Percentiles rank a stretch among this genome's conserved stretches.
These are phyloP conservation scores for Schwanniomyces yamadae DNA, from an alignment of 805 yeast genomes.

Conservation along the genomic window DNA sequence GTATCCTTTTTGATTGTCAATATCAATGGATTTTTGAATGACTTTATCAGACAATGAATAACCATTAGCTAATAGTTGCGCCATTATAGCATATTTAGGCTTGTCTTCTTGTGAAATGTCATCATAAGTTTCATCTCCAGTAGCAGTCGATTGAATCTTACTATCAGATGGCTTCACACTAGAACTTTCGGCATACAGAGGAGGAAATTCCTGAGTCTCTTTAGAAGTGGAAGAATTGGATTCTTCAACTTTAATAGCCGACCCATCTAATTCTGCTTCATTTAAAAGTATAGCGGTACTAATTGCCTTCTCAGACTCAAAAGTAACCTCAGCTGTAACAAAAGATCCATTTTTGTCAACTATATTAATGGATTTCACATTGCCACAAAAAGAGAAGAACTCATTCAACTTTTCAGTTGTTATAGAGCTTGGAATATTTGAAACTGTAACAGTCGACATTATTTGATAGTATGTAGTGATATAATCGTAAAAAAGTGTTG, in stretches of 20 bases:
- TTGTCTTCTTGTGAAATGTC: conserved; percentile 73
- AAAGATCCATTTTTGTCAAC: conserved; percentile 29
- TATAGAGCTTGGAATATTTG: conserved; percentile 53
- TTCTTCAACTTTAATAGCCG: conserved; percentile 47
- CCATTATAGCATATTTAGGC: conserved; percentile 73
- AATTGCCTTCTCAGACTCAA: conserved; percentile 59
- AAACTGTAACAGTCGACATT: conserved; percentile 50
- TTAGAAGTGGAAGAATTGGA: conserved; percentile 10
- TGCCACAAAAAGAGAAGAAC: conserved; percentile 76
- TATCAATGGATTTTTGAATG: conserved; percentile 56
- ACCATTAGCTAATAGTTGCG: conserved; percentile 75
- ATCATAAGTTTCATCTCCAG: conserved; percentile 33
- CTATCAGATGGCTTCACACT: conserved; percentile 12
- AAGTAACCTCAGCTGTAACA: conserved; percentile 48
- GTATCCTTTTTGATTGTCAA: conserved; percentile 65
- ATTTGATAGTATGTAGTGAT: background rate
- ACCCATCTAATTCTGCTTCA: conserved; percentile 71
- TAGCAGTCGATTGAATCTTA: conserved; percentile 17
- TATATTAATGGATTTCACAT: conserved; percentile 34
- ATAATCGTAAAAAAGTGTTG: background rate
- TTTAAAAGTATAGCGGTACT: conserved; percentile 68
- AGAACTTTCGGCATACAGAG: conserved; percentile 8
- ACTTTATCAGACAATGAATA: conserved; percentile 63
- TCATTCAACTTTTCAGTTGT: conserved; percentile 53
- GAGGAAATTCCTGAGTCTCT: conserved; percentile 6